Evolutionary conservation across 2,329 filamentous ascomycete species (phyloP).

Genomic region (Ceratocystis cubensis): DNA sequence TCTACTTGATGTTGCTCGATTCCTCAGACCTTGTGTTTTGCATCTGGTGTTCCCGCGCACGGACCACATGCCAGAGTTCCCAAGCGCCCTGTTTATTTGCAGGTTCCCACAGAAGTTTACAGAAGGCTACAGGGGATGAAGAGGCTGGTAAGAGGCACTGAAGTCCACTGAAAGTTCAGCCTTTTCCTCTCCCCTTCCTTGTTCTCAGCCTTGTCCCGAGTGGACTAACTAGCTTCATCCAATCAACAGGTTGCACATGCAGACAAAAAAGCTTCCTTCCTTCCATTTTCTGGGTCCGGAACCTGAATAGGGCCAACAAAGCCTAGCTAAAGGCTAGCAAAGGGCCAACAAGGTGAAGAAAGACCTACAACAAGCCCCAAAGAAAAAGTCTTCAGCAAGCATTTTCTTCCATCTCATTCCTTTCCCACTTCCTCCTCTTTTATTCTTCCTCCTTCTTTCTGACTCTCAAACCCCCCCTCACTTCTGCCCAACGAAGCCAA

Average conservation of each 20-base stretch:
- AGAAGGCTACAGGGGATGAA: neutral
- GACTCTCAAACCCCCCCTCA: neutral
- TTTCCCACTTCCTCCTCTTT: constrained; percentile 5
- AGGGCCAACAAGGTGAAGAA: neutral
- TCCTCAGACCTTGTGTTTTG: neutral
- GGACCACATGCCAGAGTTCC: neutral
- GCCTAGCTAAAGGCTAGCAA: neutral
- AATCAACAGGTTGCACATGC: neutral
- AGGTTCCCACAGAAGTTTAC: neutral
- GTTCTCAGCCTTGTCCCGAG: neutral
- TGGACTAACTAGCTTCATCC: neutral
- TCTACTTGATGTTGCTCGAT: neutral
- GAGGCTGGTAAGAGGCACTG: neutral
- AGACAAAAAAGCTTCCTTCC: neutral
- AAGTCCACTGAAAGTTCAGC: neutral
- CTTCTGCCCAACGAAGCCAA: constrained; percentile 7
- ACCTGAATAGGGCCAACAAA: neutral
- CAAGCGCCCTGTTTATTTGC: too few relatives aligned
- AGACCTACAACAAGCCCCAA: neutral
- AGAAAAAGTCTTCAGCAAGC: constrained; percentile 10
- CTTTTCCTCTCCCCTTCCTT: neutral
- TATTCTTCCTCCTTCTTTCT: constrained; percentile 9
- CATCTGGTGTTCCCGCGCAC: neutral
- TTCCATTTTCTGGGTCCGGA: neutral
- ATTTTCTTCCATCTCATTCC: constrained; percentile 3